Percentiles rank a stretch among this genome's conserved stretches.
phyloP scores from a whole-genome alignment of 495 filamentous ascomycete species.

The Penicillium dipodomyicola region DNA sequence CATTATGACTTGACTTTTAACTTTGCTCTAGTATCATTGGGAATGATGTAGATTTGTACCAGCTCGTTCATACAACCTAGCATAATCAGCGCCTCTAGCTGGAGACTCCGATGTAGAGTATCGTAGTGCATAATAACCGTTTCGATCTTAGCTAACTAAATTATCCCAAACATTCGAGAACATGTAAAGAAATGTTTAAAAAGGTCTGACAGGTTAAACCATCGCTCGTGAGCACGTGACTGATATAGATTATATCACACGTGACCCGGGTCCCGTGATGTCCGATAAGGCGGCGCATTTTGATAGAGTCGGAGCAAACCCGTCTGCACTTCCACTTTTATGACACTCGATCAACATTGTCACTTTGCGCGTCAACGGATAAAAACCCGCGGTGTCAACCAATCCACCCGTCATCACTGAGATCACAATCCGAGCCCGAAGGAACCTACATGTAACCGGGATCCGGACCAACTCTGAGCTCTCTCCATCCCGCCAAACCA shows the following conservation, averaged over 20 bases:
- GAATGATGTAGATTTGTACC: too few relatives aligned
- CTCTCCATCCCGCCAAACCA: neutral
- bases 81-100: neutral
- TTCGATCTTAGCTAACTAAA: neutral
- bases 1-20: slow-evolving; percentile 20
- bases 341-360: neutral
- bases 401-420: neutral
- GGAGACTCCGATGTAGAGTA: neutral
- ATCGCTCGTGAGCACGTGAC: slow-evolving; percentile 13
- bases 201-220: too few relatives aligned
- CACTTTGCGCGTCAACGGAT: neutral
- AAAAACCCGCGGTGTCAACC: neutral
- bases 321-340: neutral
- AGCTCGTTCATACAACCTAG: neutral
- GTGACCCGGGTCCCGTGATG: slow-evolving; percentile 1
- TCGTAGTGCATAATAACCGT: neutral
- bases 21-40: neutral
- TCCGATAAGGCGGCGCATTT: slow-evolving; percentile 7
- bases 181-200: too few relatives aligned
- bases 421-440: neutral
- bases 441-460: neutral
- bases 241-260: slow-evolving; percentile 6
- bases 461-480: neutral
- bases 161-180: neutral
- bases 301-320: neutral